A percentile compares a stretch with the other conserved stretches of the same genome.
phyloP scores from a whole-genome alignment of 2,329 filamentous ascomycete species.

The Ophiostoma montium region DNA sequence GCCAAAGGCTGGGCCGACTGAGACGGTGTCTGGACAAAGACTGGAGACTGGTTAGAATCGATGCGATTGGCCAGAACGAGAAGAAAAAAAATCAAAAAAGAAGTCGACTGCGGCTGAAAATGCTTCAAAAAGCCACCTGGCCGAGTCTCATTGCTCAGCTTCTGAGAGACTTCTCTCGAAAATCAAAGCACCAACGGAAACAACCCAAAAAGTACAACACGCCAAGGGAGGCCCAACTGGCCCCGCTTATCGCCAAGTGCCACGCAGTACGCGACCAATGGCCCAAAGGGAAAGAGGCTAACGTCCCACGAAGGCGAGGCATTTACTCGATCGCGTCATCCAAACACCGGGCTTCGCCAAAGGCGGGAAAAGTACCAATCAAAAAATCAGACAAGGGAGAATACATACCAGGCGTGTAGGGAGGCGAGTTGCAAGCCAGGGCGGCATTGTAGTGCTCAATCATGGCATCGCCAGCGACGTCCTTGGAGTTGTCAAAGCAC shows the following conservation, averaged over 20 bases:
- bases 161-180: too few relatives aligned
- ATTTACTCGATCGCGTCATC: conserved; percentile 1
- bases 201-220: too few relatives aligned
- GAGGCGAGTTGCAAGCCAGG: conserved; percentile 43
- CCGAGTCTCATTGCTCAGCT: too few relatives aligned
- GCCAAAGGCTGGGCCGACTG: conserved; percentile 27
- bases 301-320: conserved; percentile 1
- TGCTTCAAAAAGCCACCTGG: too few relatives aligned
- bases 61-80: neutral
- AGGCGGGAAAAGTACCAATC: neutral
- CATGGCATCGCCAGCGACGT: conserved; percentile 23
- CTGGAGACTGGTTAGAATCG: conserved; percentile 20
- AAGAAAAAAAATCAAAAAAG: neutral
- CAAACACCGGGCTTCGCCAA: neutral
- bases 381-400: neutral
- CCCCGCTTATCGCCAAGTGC: neutral
- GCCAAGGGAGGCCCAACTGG: neutral
- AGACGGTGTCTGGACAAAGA: conserved; percentile 33
- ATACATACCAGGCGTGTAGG: conserved; percentile 75
- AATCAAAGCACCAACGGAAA: too few relatives aligned
- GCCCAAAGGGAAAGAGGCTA: neutral
- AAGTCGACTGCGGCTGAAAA: too few relatives aligned
- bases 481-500: conserved; percentile 51
- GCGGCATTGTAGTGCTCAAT: conserved; percentile 1
- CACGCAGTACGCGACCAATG: neutral